Percentiles rank a stretch among this genome's conserved stretches.
Evolutionary conservation across 805 yeast genomes (phyloP).

Genomic region (Citeromyces matritensis): DNA sequence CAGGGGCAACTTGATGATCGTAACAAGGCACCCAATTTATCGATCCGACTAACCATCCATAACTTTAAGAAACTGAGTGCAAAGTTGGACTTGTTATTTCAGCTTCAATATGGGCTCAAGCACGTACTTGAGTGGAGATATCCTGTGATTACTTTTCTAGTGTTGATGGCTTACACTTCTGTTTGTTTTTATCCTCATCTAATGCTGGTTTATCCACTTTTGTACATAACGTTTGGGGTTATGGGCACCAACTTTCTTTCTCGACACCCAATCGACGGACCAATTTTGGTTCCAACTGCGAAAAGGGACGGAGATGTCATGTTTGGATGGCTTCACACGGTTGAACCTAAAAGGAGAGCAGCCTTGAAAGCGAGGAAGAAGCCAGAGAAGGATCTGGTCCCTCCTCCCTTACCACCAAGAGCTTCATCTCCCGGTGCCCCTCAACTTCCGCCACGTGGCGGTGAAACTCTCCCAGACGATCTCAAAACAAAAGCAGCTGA

Average conservation of each 20-base stretch:
- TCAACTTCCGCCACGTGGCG: no score
- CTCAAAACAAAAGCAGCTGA: no score
- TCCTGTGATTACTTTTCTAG: conserved; percentile 53
- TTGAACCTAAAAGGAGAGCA: no score
- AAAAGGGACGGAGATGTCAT: not conserved
- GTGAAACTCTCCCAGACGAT: no score
- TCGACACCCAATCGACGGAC: conserved; percentile 46
- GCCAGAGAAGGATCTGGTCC: no score
- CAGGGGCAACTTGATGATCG: conserved; percentile 26
- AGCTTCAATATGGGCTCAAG: conserved; percentile 43
- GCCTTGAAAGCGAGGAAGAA: no score
- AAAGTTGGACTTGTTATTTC: conserved; percentile 41
- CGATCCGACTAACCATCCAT: conserved; percentile 36
- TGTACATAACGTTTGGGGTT: conserved; percentile 36
- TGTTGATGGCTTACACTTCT: conserved; percentile 44
- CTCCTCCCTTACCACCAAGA: no score
- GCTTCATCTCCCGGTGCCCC: no score
- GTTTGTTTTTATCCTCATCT: conserved; percentile 61
- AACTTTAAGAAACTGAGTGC: conserved; percentile 44
- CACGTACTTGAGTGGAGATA: conserved; percentile 60
- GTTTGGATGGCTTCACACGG: no score
- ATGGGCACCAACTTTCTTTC: conserved; percentile 58
- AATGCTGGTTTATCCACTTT: conserved; percentile 46
- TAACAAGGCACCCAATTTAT: conserved; percentile 31
- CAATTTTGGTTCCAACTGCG: conserved; percentile 21